Evolutionary conservation across 2,329 filamentous ascomycete species (phyloP).

Genomic region (Botrytis aclada): DNA sequence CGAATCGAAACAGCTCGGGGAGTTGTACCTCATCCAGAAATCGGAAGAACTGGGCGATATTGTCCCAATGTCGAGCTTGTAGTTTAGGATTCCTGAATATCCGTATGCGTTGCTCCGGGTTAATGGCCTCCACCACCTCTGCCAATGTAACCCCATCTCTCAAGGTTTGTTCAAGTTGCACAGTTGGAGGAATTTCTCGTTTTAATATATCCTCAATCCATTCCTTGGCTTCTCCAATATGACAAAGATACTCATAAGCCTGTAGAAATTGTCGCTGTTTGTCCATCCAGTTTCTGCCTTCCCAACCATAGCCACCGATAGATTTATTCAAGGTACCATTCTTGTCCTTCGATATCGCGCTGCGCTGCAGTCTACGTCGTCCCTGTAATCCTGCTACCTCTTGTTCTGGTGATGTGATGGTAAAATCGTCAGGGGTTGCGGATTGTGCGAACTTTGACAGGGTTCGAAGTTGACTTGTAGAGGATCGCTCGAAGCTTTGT

Average conservation of each 20-base stretch:
- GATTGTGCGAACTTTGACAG: slow-evolving; percentile 79
- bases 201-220: slow-evolving; percentile 96
- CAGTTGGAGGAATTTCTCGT: slow-evolving; percentile 81
- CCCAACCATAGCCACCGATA: slow-evolving; percentile 63
- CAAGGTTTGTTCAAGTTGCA: slow-evolving; percentile 88
- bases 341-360: slow-evolving; percentile 40
- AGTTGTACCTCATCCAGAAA: slow-evolving; percentile 89
- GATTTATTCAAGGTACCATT: slow-evolving; percentile 47
- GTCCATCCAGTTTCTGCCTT: slow-evolving; percentile 95
- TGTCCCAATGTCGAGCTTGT: slow-evolving; percentile 95
- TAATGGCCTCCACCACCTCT: slow-evolving; percentile 86
- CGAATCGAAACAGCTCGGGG: slow-evolving; percentile 93
- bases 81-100: slow-evolving; percentile 85
- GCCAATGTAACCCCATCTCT: slow-evolving; percentile 92
- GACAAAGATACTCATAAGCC: slow-evolving; percentile 97
- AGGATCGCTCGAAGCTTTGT: slow-evolving; percentile 78
- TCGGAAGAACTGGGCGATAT: slow-evolving; percentile 93
- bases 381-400: slow-evolving; percentile 88
- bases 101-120: slow-evolving; percentile 69
- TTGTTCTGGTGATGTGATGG: slow-evolving; percentile 71
- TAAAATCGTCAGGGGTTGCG: slow-evolving; percentile 74
- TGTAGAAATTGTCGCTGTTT: slow-evolving; percentile 94
- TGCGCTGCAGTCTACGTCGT: slow-evolving; percentile 75
- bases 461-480: slow-evolving; percentile 84
- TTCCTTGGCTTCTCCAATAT: slow-evolving; percentile 97